Evolutionary conservation across 371 early-diverging fungal species (phyloP), one percentile per base, ranked within the genome.

Genomic region (Blastocladiella emersonii): DNA sequence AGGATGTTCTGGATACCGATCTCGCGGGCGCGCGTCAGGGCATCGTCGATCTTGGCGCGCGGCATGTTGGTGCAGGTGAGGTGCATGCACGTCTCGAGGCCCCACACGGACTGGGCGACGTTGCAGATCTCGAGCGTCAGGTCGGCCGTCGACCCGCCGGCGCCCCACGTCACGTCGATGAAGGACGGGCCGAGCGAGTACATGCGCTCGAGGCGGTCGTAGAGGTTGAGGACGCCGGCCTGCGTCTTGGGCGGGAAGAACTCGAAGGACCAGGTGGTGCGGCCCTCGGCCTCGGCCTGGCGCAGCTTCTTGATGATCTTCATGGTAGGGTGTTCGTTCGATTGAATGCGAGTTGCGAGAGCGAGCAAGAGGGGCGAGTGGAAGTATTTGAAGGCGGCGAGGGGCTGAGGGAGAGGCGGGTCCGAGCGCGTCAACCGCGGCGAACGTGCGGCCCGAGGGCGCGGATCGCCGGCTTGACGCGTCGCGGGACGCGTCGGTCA

Each of bases 51-150:
- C 73, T 87, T 88, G 62, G 84, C 86, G 8, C 85, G 78, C 41
- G 90, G 89, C 88, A 92, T 94, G 76, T 93, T 94, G 65, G 94
- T 93, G 78, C 96, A 95, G 17, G 94, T 95, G 73, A 95, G 80
- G 70, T 95, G 96, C 96, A 95, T 94, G 80, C 90, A 88, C 6
- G 94, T 88, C 70, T 95, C 95, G 64, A 93, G 79, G 49, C 94
- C 93, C 71, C 90, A 92, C 1, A 93, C 92, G 53, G 87, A 78
- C 72, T 93, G 94, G 6, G 96, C 87, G 59, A 86, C 92, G 27
- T 85, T 74, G 70, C 93, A 92, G 62, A 90, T 83, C 66, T 90
- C 89, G 45, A 82, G 77, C 3, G 93, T 93, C 63, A 93, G 79
- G 61, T 93, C 90, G 6, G 91, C 87, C 45, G 90, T 84, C 61